Evolutionary conservation across 1,284 basidiomycete species (phyloP), one percentile per base, ranked within the genome.

Genomic region (Cutaneotrichosporon daszewskae): DNA sequence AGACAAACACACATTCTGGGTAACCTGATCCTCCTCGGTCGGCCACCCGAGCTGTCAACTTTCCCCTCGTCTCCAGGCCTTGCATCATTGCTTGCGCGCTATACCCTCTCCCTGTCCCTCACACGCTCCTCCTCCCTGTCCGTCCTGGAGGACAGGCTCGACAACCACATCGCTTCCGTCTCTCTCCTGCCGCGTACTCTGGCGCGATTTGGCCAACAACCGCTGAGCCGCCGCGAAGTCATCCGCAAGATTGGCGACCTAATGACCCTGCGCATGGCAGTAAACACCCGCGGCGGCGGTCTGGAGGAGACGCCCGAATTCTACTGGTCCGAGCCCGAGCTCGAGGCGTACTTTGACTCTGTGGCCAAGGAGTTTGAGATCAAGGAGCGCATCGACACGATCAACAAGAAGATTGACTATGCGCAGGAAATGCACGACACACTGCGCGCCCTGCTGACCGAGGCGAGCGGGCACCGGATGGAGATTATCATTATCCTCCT

Each of bases 371-470:
- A 88, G 13, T 75, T 92, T 31, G 89, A 94, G 62, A 82, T 94
- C 53, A 83, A 81, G 59, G 74, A 80, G 27, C 78, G 89, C 22
- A 87, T 86, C 3, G 77, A 80, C 26, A 80, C 83, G 0, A 79
- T 92, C 43, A 92, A 92, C 64, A 85, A 87, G 60, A 92, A 92
- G 64, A 89, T 92, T 47, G 90, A 87, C 12, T 92, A 94, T 68
- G 87, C 89, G 8, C 84, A 85, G 12, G 89, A 94, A 74, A 82
- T 83, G 24, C 66, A 76, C 49, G 59, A 55, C 37, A 66, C 64
- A 5, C 74, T 90, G 24, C 75, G 85, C 33, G 83, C 86, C 47
- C 73, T 89, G 2, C 72, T 89, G 11, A 85, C 85, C 0, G 85
- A 88, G 85, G 85, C 85, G 7, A 87, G 86, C 3, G 79, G 77